Percentiles rank a stretch among this genome's conserved stretches.
These are phyloP conservation scores for Didymella exigua DNA, from an alignment of 2,329 filamentous ascomycete genomes.

Conservation along the genomic window DNA sequence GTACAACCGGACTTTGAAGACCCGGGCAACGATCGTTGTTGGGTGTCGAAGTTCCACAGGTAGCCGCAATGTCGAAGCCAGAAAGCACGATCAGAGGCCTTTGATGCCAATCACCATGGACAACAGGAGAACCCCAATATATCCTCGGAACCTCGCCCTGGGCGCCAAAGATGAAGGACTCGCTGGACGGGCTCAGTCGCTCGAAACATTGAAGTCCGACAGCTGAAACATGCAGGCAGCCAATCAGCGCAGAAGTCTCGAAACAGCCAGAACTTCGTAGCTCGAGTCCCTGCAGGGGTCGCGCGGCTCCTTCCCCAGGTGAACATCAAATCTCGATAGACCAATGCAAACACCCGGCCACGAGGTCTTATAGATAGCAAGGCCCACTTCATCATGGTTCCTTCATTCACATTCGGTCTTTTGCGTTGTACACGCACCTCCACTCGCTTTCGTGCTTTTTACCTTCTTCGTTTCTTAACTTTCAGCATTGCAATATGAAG, in stretches of 20 bases:
- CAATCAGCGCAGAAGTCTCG: constrained; percentile 3
- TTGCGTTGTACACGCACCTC: constrained; percentile 28
- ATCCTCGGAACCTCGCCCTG: constrained; percentile 4
- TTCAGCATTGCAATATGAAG: constrained; percentile 36
- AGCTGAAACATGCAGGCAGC: constrained; percentile 26
- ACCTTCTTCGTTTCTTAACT: constrained; percentile 27
- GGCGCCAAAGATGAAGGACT: constrained; percentile 20
- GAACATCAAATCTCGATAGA: constrained; percentile 13
- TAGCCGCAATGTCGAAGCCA: constrained; percentile 1
- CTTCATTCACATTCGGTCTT: constrained; percentile 24
- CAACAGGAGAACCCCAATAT: background rate
- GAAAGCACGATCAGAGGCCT: background rate
- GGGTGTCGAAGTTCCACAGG: background rate
- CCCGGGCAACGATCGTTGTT: background rate
- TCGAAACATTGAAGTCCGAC: constrained; percentile 16
- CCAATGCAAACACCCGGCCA: constrained; percentile 12
- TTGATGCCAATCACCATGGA: constrained; percentile 6
- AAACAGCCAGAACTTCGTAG: constrained; percentile 10
- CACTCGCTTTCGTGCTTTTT: constrained; percentile 28
- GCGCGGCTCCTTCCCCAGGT: constrained; percentile 14
- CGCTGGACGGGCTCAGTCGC: constrained; percentile 13
- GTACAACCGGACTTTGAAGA: background rate
- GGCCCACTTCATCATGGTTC: constrained; percentile 25
- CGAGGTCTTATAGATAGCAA: constrained; percentile 13
- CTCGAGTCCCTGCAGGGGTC: constrained; percentile 5